Conservation (phyloP, 1,284 basidiomycete species). For the Trichosporon ovoides region DNA sequence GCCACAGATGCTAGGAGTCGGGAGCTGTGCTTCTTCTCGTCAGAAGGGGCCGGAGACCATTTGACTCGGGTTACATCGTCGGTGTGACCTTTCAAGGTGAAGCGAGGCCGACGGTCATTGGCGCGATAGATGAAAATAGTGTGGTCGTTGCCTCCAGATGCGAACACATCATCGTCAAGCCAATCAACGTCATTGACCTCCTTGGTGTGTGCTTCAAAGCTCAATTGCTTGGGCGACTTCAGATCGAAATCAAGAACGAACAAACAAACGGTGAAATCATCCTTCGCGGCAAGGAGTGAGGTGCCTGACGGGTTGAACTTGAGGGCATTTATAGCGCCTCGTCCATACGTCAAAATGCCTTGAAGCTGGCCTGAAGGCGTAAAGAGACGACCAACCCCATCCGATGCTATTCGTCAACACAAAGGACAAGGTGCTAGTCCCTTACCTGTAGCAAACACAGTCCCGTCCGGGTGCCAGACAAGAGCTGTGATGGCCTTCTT, state of each 20-base stretch:
- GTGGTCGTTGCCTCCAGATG: constrained; percentile 42
- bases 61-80: constrained; percentile 41
- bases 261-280: constrained; percentile 31
- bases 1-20: constrained; percentile 37
- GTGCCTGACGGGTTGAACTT: constrained; percentile 41
- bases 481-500: constrained; percentile 37
- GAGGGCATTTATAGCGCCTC: constrained; percentile 37
- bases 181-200: constrained; percentile 48
- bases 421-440: not conserved
- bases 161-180: constrained; percentile 45
- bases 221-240: constrained; percentile 20
- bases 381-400: constrained; percentile 42
- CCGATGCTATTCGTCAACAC: constrained; percentile 17
- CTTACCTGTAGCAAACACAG: constrained; percentile 37
- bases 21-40: not conserved
- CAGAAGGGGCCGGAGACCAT: constrained; percentile 29
- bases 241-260: constrained; percentile 21
- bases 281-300: constrained; percentile 33
- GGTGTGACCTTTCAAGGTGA: constrained; percentile 40
- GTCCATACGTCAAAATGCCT: constrained; percentile 40
- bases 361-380: constrained; percentile 41
- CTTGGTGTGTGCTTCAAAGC: constrained; percentile 38
- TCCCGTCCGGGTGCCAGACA: constrained; percentile 44
- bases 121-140: constrained; percentile 38
- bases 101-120: constrained; percentile 33